Conservation (phyloP, 169 alveolate genomes). For the Prorocentrum cordatum region DNA sequence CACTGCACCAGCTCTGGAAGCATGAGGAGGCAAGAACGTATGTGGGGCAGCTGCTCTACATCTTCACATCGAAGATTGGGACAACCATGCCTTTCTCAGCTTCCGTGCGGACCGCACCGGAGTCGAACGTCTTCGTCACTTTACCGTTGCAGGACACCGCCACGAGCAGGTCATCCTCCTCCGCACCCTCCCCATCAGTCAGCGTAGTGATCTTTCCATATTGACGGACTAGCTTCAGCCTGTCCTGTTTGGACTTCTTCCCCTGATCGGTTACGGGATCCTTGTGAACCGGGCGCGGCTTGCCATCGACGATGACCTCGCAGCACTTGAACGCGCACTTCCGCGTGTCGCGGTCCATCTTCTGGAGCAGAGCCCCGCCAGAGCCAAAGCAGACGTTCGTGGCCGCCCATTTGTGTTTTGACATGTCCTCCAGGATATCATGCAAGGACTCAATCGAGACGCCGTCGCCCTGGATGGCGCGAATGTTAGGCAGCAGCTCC, state of each 20-base stretch:
- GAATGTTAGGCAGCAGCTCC: conserved; percentile 33
- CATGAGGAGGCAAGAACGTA: too few species aligned
- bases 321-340: conserved; percentile 44
- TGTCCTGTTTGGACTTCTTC: conserved; percentile 40
- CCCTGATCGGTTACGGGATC: conserved; percentile 36
- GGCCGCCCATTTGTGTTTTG: conserved; percentile 15
- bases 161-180: too few species aligned
- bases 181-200: too few species aligned
- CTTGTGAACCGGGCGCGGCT: conserved; percentile 21
- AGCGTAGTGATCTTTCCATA: too few species aligned
- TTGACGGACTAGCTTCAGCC: conserved; percentile 36
- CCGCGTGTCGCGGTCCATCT: conserved; percentile 53
- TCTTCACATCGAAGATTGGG: too few species aligned
- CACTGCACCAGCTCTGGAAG: too few species aligned
- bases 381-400: conserved; percentile 26
- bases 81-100: too few species aligned
- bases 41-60: too few species aligned
- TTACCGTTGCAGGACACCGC: too few species aligned
- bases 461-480: conserved; percentile 40
- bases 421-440: conserved; percentile 2
- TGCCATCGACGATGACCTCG: conserved; percentile 26
- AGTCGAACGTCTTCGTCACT: too few species aligned
- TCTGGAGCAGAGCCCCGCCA: conserved; percentile 29
- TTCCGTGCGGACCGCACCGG: too few species aligned
- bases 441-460: conserved; percentile 17